Base-by-base conservation (phyloP, 805 yeast species). In the Cyberlindnera meyerae region DNA sequence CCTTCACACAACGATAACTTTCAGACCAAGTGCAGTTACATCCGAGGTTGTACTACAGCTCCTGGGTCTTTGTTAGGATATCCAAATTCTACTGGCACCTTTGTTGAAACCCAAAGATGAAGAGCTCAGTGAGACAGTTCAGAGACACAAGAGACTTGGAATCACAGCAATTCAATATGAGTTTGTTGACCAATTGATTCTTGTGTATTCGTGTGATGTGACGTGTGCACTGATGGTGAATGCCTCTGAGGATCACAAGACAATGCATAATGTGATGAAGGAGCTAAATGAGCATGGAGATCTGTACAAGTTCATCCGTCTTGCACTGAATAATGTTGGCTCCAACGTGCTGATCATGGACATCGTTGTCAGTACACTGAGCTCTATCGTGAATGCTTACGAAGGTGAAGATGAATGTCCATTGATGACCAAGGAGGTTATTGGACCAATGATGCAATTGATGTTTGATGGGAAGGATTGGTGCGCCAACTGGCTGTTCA, bases 21-120 rank as follows among this genome's bases (percentile, higher is more conserved):
- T 77, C 56, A 65, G 84, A 50, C 79, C 84, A 1, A 71, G 73
- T 38, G 88, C 90, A 1, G 65, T 79, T 1, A 63, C 57, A 49
- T 25, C 49, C 53, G 11, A 61, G 69, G 17, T 60, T 65, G 46
- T 65, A 50, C 33, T 51, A 51, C 27, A 37, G 58, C 3, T 42
- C 5, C 14, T 39, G 4, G 8, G 27, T 4, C 20, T 36, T 4
- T 33, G 27, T 8, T 2, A 8, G 11, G 37, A 27, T 14, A 9
- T 41, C 8, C 14, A 33, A 11, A 17, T 24, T 8, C 20, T 11
- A 3, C 31, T 39, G n/a, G 39, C 36, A 14, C 46, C 22, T 12
- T 35, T 34, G 14, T 31, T 39, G 26, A 52, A 54, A 15, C 45
- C 55, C 3, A 27, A 42, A 4, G 56, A 55, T 11, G 52, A 51